phyloP scores from a whole-genome alignment of 768 basidiomycete genomes.

The Russula griseocarnosa region DNA sequence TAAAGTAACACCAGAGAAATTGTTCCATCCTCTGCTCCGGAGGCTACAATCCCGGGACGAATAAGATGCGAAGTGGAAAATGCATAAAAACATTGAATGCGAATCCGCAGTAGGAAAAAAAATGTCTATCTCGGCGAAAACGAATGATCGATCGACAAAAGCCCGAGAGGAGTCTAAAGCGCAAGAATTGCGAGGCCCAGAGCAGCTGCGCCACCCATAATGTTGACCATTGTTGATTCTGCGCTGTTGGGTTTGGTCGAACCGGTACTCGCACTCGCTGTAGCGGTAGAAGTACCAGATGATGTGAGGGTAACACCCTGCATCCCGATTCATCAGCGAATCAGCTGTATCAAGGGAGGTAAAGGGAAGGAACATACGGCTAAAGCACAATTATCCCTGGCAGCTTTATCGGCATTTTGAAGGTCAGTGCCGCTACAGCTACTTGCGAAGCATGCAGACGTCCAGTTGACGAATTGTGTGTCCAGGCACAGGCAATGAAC shows the following conservation, averaged over 20 bases:
- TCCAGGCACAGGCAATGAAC: constrained; percentile 55
- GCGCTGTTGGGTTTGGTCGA: constrained; percentile 9
- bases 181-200: constrained; percentile 20
- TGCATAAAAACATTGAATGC: neutral
- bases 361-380: constrained; percentile 39
- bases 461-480: constrained; percentile 42
- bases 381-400: constrained; percentile 43
- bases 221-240: constrained; percentile 11
- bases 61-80: neutral
- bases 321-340: neutral
- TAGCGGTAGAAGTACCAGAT: neutral
- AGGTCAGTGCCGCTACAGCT: constrained; percentile 50
- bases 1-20: neutral
- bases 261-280: neutral
- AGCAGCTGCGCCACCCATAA: constrained; percentile 22
- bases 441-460: constrained; percentile 46
- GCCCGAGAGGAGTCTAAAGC: constrained; percentile 9
- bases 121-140: neutral
- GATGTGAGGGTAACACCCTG: constrained; percentile 28
- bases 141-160: neutral
- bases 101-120: neutral
- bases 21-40: neutral
- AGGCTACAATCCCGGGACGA: neutral
- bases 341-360: neutral
- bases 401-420: constrained; percentile 39